Base-by-base conservation (phyloP, 2,329 filamentous ascomycete genomes). In the Diaporthe ilicicola region DNA sequence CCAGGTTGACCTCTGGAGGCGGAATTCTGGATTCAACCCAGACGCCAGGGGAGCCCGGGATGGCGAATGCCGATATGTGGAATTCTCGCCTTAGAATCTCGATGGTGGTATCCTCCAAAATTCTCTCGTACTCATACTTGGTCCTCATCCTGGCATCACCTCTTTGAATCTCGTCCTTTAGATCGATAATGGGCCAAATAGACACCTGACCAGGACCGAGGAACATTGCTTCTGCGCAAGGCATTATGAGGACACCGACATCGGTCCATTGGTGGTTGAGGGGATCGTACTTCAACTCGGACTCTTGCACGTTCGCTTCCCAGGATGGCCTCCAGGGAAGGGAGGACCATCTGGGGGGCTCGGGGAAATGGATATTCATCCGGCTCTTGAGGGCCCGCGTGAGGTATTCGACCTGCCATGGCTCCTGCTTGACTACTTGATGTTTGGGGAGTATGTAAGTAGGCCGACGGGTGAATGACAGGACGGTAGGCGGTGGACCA, bases 221-320 rank as follows among this genome's bases (percentile, higher is more conserved):
- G 44, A 64, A 73, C 69, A 73, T 73, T 27, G 71, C 39, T 19
- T 73, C 71, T 22, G 55, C n/a, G 19, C 71, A 73, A 10, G 71
- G 71, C 69, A 73, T 68, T 64, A 54, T 32, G 10, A 70, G 53
- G 5, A 73, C 69, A 4, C 56, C 65, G 19, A 66, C 55, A 1
- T 61, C 64, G 10, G 66, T 17, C 71, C 71, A 73, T 22, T 64
- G 9, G 17, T 70, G 64, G 17, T 27, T 27, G 7, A 72, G 27
- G 1, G 71, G 71, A 22, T 72, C 37, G 42, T 51, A 17, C 4
- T 39, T 48, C 62, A 22, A 32, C 17, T 24, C 53, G 6, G 34
- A 19, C 6, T 53, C 39, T 5, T 5, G 3, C 17, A 55, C 27
- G 3, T 17, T 15, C 5, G 19, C 9, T 8, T 67, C 68, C 48